Conservation (phyloP, 192 early-diverging fungal genomes). For the Backusella parvicylindrica region DNA sequence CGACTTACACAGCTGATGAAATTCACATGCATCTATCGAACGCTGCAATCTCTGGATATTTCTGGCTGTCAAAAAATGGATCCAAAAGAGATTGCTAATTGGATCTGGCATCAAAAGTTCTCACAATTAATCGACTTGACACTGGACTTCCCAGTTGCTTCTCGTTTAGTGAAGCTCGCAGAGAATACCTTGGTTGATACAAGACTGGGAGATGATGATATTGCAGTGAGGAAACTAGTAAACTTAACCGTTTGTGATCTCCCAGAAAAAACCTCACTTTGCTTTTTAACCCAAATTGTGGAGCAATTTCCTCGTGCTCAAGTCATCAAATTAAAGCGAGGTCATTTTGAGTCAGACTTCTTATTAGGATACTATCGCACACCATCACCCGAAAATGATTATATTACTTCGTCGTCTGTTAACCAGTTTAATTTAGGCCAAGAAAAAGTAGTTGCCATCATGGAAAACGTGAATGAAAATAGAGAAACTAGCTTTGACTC, state of each 20-base stretch:
- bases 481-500: not conserved
- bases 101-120: not conserved
- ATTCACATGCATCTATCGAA: not conserved
- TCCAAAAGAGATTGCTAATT: not conserved
- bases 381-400: not conserved
- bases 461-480: conserved; percentile 1
- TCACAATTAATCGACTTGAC: not conserved
- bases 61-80: not conserved
- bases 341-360: not conserved
- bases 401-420: not conserved
- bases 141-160: not conserved
- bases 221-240: not conserved
- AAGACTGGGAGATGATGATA: not conserved
- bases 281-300: not conserved
- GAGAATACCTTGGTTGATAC: not conserved
- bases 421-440: not conserved
- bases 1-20: not conserved
- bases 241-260: not conserved
- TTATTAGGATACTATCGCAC: not conserved
- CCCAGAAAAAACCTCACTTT: not conserved
- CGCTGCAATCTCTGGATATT: not conserved
- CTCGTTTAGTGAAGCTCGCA: not conserved
- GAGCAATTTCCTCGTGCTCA: not conserved
- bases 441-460: not conserved
- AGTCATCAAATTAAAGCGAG: not conserved